These are phyloP conservation scores for Gossypium laxum DNA, from an alignment of 441 rosid genomes.

Conservation along the genomic window DNA sequence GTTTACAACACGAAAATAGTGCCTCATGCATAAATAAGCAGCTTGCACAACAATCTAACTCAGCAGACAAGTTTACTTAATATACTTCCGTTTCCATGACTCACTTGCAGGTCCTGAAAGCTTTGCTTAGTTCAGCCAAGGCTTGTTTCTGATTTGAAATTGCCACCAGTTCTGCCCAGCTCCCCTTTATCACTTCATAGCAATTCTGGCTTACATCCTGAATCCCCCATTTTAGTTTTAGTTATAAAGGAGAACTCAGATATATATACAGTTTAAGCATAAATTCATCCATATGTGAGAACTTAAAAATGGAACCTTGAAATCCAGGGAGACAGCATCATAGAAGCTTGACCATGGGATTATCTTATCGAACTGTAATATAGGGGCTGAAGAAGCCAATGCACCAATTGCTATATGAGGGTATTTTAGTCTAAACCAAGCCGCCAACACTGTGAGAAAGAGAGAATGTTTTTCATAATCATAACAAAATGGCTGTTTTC, in stretches of 20 bases:
- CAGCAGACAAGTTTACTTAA: background rate
- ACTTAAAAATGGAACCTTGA: slow-evolving; percentile 35
- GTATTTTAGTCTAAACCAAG: slow-evolving; percentile 73
- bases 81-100: slow-evolving; percentile 7
- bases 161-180: slow-evolving; percentile 56
- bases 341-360: slow-evolving; percentile 62
- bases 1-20: background rate
- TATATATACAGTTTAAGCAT: background rate
- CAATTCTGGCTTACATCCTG: slow-evolving; percentile 63
- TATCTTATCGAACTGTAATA: slow-evolving; percentile 56
- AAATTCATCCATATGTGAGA: background rate
- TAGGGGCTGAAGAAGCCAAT: slow-evolving; percentile 66
- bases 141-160: slow-evolving; percentile 37
- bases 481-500: background rate
- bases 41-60: slow-evolving; percentile 8
- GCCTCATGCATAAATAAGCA: background rate
- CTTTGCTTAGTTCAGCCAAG: slow-evolving; percentile 44
- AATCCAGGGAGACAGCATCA: slow-evolving; percentile 60
- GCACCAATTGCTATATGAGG: slow-evolving; percentile 69
- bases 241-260: slow-evolving; percentile 7
- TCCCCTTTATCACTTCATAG: slow-evolving; percentile 52
- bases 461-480: background rate
- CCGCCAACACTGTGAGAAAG: slow-evolving; percentile 54
- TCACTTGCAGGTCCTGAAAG: slow-evolving; percentile 60
- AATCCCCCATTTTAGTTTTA: slow-evolving; percentile 2